A percentile compares a stretch with the other conserved stretches of the same genome.
phyloP scores from a whole-genome alignment of 1,284 basidiomycete species.

The Ustilago vetiveriae region DNA sequence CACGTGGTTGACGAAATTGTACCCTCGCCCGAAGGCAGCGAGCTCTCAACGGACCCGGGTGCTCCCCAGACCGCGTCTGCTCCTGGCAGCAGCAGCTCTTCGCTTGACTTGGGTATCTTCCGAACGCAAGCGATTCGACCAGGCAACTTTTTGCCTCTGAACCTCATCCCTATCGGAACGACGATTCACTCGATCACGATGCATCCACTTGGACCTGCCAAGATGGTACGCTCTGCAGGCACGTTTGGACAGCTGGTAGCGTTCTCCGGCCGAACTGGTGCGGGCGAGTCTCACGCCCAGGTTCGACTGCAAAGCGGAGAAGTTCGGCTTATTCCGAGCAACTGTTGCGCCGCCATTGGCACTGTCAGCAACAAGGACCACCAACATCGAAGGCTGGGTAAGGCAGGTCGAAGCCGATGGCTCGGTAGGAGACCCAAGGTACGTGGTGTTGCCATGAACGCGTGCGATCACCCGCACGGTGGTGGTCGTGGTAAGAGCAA shows the following conservation, averaged over 20 bases:
- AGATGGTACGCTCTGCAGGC: constrained; percentile 89
- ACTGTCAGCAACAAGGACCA: constrained; percentile 91
- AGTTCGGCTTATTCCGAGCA: constrained; percentile 82
- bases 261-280: constrained; percentile 49
- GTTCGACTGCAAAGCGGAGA: constrained; percentile 91
- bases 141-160: constrained; percentile 91
- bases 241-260: constrained; percentile 78
- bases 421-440: constrained; percentile 86
- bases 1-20: constrained; percentile 24
- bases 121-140: constrained; percentile 85
- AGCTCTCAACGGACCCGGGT: constrained; percentile 27
- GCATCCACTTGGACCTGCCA: constrained; percentile 78
- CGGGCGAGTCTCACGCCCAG: constrained; percentile 75
- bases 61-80: constrained; percentile 36
- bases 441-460: constrained; percentile 98
- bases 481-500: constrained; percentile 98
- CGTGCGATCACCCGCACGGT: constrained; percentile 95
- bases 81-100: constrained; percentile 70
- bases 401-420: constrained; percentile 90
- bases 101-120: constrained; percentile 83
- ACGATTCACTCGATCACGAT: constrained; percentile 87
- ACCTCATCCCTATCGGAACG: constrained; percentile 90
- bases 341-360: constrained; percentile 89
- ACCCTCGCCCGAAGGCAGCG: constrained; percentile 8
- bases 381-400: constrained; percentile 84